Conservation (phyloP, 2,329 filamentous ascomycete genomes). For the Neofusicoccum kwambonambiense region DNA sequence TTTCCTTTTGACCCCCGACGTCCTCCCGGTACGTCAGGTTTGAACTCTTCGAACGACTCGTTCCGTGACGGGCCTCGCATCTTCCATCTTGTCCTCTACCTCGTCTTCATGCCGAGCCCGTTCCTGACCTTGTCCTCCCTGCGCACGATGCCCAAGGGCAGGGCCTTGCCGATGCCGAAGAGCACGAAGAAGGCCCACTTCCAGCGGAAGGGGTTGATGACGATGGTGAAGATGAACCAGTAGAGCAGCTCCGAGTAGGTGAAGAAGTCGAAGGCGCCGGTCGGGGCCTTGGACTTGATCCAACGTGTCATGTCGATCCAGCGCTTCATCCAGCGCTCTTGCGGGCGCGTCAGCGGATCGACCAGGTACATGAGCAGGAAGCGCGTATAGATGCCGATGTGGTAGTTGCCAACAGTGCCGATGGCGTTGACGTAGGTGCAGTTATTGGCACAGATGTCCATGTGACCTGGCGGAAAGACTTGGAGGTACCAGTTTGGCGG, state of each 20-base stretch:
- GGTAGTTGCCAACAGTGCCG: slow-evolving; percentile 80
- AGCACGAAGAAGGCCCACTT: slow-evolving; percentile 87
- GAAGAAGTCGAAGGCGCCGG: slow-evolving; percentile 82
- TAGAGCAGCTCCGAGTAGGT: slow-evolving; percentile 82
- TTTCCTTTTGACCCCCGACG: too few relatives aligned
- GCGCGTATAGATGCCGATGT: slow-evolving; percentile 85
- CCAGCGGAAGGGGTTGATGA: slow-evolving; percentile 83
- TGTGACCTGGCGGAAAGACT: slow-evolving; percentile 74
- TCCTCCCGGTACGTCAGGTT: too few relatives aligned
- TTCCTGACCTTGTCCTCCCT: slow-evolving; percentile 62
- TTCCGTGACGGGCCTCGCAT: too few relatives aligned
- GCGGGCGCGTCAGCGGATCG: slow-evolving; percentile 73
- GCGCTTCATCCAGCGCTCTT: slow-evolving; percentile 71
- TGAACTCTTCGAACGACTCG: too few relatives aligned
- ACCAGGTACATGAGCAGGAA: slow-evolving; percentile 83
- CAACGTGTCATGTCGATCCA: slow-evolving; percentile 83
- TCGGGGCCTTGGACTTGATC: slow-evolving; percentile 69
- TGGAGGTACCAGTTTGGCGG: slow-evolving; percentile 89
- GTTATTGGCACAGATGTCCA: slow-evolving; percentile 76
- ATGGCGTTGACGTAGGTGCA: slow-evolving; percentile 80
- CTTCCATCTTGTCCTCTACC: background rate
- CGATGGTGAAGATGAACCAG: slow-evolving; percentile 79
- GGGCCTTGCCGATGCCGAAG: slow-evolving; percentile 65
- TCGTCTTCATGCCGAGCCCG: slow-evolving; percentile 11
- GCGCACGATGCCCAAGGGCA: slow-evolving; percentile 66